Evolutionary conservation across 1,284 basidiomycete species (phyloP).

Genomic region (Phlebopus sp.): DNA sequence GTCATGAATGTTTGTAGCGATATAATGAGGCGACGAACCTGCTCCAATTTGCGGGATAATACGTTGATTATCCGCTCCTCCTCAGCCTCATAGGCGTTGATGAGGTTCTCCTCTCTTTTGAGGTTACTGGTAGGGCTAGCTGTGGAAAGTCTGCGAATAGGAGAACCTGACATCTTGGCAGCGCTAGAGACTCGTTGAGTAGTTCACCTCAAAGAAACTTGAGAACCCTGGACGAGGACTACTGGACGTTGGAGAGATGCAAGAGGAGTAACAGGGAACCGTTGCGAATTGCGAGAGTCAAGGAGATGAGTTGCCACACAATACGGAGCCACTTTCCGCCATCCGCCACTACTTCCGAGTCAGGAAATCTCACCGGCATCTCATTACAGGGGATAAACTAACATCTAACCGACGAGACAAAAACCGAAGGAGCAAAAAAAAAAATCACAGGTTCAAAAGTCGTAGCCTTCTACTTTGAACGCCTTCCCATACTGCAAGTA

Average conservation of each 20-base stretch:
- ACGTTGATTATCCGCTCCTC: constrained; percentile 83
- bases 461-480: constrained; percentile 80
- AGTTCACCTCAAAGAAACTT: neutral
- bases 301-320: constrained; percentile 8
- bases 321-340: constrained; percentile 14
- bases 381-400: neutral
- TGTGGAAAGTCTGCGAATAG: constrained; percentile 53
- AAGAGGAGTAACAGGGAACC: neutral
- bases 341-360: neutral
- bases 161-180: constrained; percentile 57
- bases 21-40: constrained; percentile 44
- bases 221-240: neutral
- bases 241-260: neutral
- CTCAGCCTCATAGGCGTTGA: constrained; percentile 83
- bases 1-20: neutral
- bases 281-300: constrained; percentile 5
- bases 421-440: neutral
- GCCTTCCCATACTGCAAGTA: constrained; percentile 77
- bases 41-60: constrained; percentile 73
- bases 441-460: constrained; percentile 55
- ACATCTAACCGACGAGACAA: neutral
- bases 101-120: constrained; percentile 65
- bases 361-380: neutral
- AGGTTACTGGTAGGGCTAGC: constrained; percentile 50
- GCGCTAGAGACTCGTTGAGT: neutral